These are phyloP conservation scores for Schizosaccharomyces octosporus DNA, from an alignment of 805 yeast genomes.

Conservation along the genomic window DNA sequence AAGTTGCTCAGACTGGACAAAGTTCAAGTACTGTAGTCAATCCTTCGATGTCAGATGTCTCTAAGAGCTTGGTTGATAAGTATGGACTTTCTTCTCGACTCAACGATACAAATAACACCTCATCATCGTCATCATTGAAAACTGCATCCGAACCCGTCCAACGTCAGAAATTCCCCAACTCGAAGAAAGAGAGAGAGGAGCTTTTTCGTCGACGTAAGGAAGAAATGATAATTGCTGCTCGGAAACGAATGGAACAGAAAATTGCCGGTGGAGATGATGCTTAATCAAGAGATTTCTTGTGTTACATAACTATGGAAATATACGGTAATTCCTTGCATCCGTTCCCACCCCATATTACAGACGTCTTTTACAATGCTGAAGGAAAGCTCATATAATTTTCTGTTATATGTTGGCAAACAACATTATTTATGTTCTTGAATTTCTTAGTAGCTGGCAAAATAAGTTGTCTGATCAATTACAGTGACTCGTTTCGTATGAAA, in stretches of 20 bases:
- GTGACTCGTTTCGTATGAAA: not conserved
- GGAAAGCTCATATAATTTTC: too few species aligned
- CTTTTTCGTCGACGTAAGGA: conserved; percentile 25
- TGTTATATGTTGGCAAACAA: too few species aligned
- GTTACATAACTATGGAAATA: too few species aligned
- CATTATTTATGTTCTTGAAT: too few species aligned
- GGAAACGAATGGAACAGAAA: conserved; percentile 23
- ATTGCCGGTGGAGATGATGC: not conserved
- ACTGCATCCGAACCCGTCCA: not conserved
- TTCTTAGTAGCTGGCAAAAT: too few species aligned
- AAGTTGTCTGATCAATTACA: not conserved
- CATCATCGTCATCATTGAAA: not conserved
- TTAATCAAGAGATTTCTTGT: too few species aligned
- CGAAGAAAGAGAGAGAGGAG: conserved; percentile 20
- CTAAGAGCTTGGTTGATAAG: not conserved
- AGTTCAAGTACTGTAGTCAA: too few species aligned
- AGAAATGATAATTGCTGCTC: conserved; percentile 36
- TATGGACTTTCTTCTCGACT: not conserved
- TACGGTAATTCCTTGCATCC: too few species aligned
- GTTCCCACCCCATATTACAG: too few species aligned
- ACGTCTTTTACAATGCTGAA: too few species aligned
- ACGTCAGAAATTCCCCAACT: conserved; percentile 13
- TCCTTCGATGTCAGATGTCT: not conserved
- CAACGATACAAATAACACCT: not conserved
- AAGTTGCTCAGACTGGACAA: too few species aligned